Evolutionary conservation across 1,284 basidiomycete genomes (phyloP), one percentile per base, ranked within the genome.

Genomic region (Ustilago sp.): DNA sequence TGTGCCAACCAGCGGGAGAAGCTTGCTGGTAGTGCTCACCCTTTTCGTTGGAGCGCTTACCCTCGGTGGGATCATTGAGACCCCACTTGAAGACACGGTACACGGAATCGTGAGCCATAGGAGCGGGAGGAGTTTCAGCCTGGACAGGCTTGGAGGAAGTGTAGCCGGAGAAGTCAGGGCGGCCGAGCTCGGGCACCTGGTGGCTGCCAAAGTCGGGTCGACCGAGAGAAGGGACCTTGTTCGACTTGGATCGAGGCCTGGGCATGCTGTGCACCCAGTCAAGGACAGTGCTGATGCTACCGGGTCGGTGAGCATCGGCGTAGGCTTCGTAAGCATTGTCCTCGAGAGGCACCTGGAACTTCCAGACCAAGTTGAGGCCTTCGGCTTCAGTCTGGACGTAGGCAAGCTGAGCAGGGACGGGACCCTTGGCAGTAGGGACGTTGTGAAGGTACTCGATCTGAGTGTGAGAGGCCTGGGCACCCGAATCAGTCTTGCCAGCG

Each of bases 51-150:
- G 75, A 73, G 39, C 81, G 67, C 48, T 66, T 75, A 56, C 78
- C 81, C 57, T 82, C 81, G 53, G 70, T 75, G 4, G 81, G 81
- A 59, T 82, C 81, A 50, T 82, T 82, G 62, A 75, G 50, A 23
- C 80, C 80, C 80, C 80, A 82, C 53, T 73, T 72, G 74, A 81
- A 76, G 36, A 82, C 80, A 32, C 70, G 63, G 66, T 80, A 81
- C 15, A 68, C 15, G 31, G 80, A 71, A 19, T 76, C 65, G 52
- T 71, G 68, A 54, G 68, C 71, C 73, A 61, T 32, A 17, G 53
- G 53, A 38, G 54, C 41, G 15, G 59, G 39, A 32, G 57, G 47
- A 15, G 23, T 23, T 31, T 63, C 55, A 31, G 45, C 39, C 31
- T 73, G 52, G 57, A 36, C 28, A 7, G 65, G 59, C 63, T 69